These are phyloP conservation scores for Rosa chinensis DNA, from an alignment of 306 rosid genomes.

Conservation along the genomic window DNA sequence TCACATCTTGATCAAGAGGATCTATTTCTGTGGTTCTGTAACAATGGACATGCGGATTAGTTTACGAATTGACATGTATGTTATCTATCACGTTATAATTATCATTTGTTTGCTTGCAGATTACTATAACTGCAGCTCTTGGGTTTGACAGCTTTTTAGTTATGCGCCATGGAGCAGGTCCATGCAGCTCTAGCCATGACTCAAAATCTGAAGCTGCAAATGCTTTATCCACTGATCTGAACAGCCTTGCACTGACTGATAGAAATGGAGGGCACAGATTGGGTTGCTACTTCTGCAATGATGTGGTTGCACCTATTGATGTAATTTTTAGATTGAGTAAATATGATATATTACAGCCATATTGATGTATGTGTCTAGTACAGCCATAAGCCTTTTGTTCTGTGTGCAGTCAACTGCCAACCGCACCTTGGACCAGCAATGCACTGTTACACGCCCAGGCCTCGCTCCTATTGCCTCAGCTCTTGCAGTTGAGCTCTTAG, in stretches of 20 bases:
- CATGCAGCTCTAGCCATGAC: slow-evolving; percentile 45
- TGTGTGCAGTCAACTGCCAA: slow-evolving; percentile 84
- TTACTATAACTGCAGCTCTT: slow-evolving; percentile 83
- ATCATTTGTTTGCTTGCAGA: slow-evolving; percentile 45
- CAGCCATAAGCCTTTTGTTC: slow-evolving; percentile 25
- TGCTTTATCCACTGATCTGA: slow-evolving; percentile 41
- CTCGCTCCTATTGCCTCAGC: slow-evolving; percentile 97
- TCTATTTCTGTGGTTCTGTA: slow-evolving; percentile 11
- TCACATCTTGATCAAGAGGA: slow-evolving; percentile 18
- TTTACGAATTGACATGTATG: not conserved
- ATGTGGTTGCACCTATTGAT: slow-evolving; percentile 94
- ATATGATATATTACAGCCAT: slow-evolving; percentile 19
- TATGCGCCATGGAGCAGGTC: slow-evolving; percentile 98
- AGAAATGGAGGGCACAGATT: slow-evolving; percentile 55
- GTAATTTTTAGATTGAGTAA: slow-evolving; percentile 43
- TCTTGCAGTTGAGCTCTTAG: slow-evolving; percentile 88
- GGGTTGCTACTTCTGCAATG: slow-evolving; percentile 97
- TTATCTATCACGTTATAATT: not conserved
- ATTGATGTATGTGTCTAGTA: not conserved
- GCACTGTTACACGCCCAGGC: slow-evolving; percentile 97
- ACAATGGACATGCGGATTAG: slow-evolving; percentile 12
- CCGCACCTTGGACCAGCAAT: slow-evolving; percentile 97
- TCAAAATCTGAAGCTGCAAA: slow-evolving; percentile 36
- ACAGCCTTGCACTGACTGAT: slow-evolving; percentile 34
- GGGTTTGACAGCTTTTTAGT: slow-evolving; percentile 98